These are phyloP conservation scores for Botrytis paeoniae DNA, from an alignment of 2,329 filamentous ascomycete species.

Conservation along the genomic window DNA sequence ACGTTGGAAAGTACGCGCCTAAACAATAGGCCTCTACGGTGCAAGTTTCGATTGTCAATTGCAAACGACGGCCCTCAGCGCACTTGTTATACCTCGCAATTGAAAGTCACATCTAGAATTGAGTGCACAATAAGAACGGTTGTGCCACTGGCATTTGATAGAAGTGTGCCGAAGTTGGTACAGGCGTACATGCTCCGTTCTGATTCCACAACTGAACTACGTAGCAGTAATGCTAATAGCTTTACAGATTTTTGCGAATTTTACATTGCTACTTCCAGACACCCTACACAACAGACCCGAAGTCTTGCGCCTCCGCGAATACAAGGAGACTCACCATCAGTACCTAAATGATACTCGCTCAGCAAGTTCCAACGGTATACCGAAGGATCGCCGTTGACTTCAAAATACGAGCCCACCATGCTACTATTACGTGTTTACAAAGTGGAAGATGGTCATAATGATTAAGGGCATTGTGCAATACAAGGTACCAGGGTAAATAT, in stretches of 20 bases:
- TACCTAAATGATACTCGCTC: neutral
- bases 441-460: no score
- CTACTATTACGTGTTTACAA: neutral
- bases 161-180: neutral
- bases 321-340: neutral
- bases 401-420: neutral
- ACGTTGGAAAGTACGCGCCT: neutral
- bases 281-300: neutral
- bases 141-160: neutral
- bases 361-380: neutral
- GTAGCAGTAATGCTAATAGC: neutral
- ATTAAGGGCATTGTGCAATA: neutral
- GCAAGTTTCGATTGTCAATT: neutral
- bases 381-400: neutral
- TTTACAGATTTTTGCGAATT: neutral
- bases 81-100: neutral
- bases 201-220: neutral
- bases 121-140: neutral
- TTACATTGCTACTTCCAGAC: neutral
- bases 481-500: neutral
- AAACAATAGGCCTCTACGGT: neutral
- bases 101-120: neutral
- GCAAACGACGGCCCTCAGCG: neutral
- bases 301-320: neutral
- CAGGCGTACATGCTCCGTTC: neutral